Conservation (phyloP, 176 grass and related monocot genomes). For the Oropetium thomaeum region DNA sequence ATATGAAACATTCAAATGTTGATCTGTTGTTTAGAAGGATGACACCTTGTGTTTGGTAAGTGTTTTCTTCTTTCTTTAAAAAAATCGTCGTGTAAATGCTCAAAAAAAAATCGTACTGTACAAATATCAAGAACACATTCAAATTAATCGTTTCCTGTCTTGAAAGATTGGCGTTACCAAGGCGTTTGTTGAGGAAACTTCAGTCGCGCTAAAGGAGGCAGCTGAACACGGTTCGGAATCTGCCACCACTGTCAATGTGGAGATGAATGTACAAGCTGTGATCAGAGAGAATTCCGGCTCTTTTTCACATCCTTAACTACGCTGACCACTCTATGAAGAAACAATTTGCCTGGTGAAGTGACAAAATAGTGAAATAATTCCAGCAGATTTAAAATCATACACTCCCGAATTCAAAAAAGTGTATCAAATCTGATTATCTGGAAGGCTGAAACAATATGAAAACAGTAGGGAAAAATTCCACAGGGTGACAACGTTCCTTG, state of each 20-base stretch:
- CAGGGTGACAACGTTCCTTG: background rate
- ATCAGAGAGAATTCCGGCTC: background rate
- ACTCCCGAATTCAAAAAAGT: too few species aligned
- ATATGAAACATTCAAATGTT: background rate
- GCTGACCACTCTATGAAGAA: background rate
- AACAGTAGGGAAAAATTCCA: background rate
- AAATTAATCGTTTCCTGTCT: too few species aligned
- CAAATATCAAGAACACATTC: too few species aligned
- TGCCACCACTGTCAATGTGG: background rate
- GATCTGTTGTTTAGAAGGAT: background rate
- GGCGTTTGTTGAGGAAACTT: background rate
- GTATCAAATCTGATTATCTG: too few species aligned
- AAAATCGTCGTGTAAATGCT: too few species aligned
- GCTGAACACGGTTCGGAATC: background rate
- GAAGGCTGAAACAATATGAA: background rate
- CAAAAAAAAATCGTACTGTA: too few species aligned
- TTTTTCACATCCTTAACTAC: background rate
- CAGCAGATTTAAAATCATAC: too few species aligned
- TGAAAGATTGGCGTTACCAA: too few species aligned
- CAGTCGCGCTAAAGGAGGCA: background rate
- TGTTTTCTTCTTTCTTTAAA: background rate
- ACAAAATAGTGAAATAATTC: background rate
- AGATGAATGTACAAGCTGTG: background rate
- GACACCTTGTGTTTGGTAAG: background rate
- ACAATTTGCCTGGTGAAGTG: background rate